These are phyloP conservation scores for Venturiaceae sp. DNA, from an alignment of 2,329 filamentous ascomycete genomes.

Conservation along the genomic window DNA sequence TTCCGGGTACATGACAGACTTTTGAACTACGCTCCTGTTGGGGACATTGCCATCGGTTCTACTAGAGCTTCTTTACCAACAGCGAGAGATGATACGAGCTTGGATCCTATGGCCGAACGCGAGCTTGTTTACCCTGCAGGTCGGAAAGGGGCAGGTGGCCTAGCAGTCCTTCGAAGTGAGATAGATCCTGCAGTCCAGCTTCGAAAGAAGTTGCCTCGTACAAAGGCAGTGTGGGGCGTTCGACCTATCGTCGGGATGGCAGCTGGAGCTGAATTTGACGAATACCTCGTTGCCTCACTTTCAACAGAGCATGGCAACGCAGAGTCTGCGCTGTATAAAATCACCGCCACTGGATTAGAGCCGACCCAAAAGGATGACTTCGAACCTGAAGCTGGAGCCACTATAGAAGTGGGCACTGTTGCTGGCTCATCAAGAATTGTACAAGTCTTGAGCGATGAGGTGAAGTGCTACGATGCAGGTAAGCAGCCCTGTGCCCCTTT, in stretches of 20 bases:
- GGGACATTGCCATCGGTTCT: conserved; percentile 61
- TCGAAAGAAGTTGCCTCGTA: conserved; percentile 62
- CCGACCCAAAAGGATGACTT: conserved; percentile 67
- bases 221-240: conserved; percentile 73
- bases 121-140: conserved; percentile 50
- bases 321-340: conserved; percentile 57
- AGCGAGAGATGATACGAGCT: conserved; percentile 10
- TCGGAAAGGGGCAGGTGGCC: conserved; percentile 53
- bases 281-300: conserved; percentile 77
- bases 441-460: conserved; percentile 77
- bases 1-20: conserved; percentile 73
- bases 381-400: conserved; percentile 78
- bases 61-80: conserved; percentile 12
- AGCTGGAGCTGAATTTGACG: conserved; percentile 51
- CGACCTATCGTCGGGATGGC: conserved; percentile 35
- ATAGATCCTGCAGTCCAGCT: conserved; percentile 65
- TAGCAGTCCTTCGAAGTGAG: conserved; percentile 69
- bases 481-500: conserved; percentile 26
- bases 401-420: conserved; percentile 76
- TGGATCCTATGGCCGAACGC: background rate
- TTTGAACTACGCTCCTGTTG: conserved; percentile 69
- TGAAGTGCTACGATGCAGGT: conserved; percentile 87
- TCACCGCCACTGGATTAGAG: background rate
- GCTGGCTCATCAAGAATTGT: conserved; percentile 73
- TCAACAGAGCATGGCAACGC: conserved; percentile 55